Conservation (phyloP, 352 stramenopile genomes). For the Poterioochromonas sp. region DNA sequence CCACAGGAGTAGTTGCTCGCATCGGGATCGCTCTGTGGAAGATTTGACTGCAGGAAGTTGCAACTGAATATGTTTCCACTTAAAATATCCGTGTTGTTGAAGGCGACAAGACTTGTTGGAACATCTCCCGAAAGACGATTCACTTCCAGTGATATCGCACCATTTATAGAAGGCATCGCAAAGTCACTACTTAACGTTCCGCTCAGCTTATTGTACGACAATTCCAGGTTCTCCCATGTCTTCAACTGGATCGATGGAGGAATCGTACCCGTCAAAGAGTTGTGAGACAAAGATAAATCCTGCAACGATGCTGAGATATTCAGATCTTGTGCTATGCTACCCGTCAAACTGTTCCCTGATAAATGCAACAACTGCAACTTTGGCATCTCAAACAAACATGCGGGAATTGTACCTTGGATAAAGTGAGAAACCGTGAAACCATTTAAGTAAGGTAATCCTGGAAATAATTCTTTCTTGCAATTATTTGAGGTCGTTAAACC, state of each 20-base stretch:
- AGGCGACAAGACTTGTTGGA: background rate
- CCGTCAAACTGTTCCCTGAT: background rate
- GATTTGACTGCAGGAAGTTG: background rate
- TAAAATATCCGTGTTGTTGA: background rate
- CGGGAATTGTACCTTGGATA: background rate
- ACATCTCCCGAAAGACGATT: background rate
- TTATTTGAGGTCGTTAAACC: background rate
- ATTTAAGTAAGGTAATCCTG: background rate
- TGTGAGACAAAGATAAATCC: slow-evolving; percentile 1
- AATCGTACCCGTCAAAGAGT: background rate
- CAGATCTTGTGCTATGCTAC: background rate
- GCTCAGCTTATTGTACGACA: background rate
- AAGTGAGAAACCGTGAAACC: background rate
- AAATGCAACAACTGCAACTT: slow-evolving; percentile 1
- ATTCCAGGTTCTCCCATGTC: background rate
- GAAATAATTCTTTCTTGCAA: background rate
- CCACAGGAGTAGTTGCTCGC: background rate
- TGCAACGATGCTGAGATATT: background rate
- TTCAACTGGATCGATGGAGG: background rate
- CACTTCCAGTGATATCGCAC: background rate
- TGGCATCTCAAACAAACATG: background rate
- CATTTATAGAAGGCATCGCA: background rate
- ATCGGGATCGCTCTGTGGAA: background rate
- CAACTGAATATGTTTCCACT: background rate
- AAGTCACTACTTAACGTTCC: background rate